Evolutionary conservation across 805 yeast species (phyloP), one percentile per base, ranked within the genome.

Genomic region (Ogataea ganodermae): DNA sequence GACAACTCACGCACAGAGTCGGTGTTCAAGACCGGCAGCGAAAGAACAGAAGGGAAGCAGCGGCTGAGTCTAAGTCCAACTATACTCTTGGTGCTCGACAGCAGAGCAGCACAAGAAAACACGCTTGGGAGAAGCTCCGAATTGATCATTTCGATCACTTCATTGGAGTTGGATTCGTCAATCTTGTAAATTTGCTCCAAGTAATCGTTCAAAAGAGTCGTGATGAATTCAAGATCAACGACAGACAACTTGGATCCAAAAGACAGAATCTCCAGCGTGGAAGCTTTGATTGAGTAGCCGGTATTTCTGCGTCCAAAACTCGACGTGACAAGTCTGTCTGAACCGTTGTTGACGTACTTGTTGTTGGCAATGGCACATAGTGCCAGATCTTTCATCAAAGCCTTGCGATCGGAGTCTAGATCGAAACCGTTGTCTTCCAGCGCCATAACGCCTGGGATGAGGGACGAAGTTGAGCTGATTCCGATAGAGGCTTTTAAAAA

Each of bases 211-310:
- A 86, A 73, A 21, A 79, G 58, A 3, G 70, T 63, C 27, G 72
- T 66, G 26, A 81, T 74, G 4, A 67, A 64, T 0, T 70, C 72
- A n/a, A 72, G 57, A 14, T 73, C 72, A 30, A 78, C 68, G 33
- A 72, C 65, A 20, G 77, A 79, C 18, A 75, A 67, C 23, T 73
- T 64, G 45, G 74, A 69, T 8, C 86, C 84, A 16, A 80, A 75
- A 6, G 81, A 75, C 6, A 87, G 72, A n/a, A 83, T 74, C 60
- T 85, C 84, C 27, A 86, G 66, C 18, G 79, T 77, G 44, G 50
- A 49, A 4, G 62, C 57, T 38, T 48, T 50, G 35, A 61, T 51
- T 13, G 56, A 46, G 26, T 55, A 60, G 26, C 59, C 57, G 17
- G 58, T 50, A 36, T 50, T 49, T 50, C 69, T 50, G 49, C 68